Conservation (phyloP, 1,284 basidiomycete species). For the Sphaerobolus stellatus region DNA sequence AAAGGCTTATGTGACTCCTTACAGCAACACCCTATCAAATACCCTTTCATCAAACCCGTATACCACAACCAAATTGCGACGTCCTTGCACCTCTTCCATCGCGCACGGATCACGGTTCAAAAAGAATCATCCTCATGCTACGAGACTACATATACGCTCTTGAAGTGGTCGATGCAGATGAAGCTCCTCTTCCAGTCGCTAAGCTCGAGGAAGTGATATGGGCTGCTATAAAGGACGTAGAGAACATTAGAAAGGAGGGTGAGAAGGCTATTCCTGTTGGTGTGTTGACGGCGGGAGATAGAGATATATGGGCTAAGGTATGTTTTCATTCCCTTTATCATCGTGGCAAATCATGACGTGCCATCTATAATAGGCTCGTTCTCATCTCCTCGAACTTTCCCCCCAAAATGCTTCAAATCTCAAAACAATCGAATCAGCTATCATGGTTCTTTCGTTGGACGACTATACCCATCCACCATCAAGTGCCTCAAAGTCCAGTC, state of each 20-base stretch:
- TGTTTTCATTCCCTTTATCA: slow-evolving; percentile 19
- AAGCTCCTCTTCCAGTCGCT: slow-evolving; percentile 37
- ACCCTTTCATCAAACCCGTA: slow-evolving; percentile 70
- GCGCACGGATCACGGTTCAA: slow-evolving; percentile 46
- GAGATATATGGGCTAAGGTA: slow-evolving; percentile 85
- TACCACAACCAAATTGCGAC: slow-evolving; percentile 69
- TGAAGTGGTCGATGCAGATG: slow-evolving; percentile 56
- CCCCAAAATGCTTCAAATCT: slow-evolving; percentile 62
- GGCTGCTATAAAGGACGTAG: slow-evolving; percentile 70
- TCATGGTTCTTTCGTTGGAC: slow-evolving; percentile 73
- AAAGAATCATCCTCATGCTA: slow-evolving; percentile 70
- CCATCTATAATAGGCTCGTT: slow-evolving; percentile 56
- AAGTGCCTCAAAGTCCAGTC: slow-evolving; percentile 30
- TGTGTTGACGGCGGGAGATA: slow-evolving; percentile 74
- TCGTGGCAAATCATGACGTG: background rate
- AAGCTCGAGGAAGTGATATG: slow-evolving; percentile 69
- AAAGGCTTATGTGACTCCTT: too few relatives aligned
- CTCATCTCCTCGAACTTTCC: slow-evolving; percentile 68
- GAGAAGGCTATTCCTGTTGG: slow-evolving; percentile 66
- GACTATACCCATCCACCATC: slow-evolving; percentile 54
- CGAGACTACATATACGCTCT: slow-evolving; percentile 85
- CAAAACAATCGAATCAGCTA: slow-evolving; percentile 66
- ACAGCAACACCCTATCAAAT: slow-evolving; percentile 8
- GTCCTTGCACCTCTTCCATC: slow-evolving; percentile 51
- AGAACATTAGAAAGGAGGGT: slow-evolving; percentile 47